phyloP scores from a whole-genome alignment of 2,329 filamentous ascomycete genomes.

The Botrytis fabae region DNA sequence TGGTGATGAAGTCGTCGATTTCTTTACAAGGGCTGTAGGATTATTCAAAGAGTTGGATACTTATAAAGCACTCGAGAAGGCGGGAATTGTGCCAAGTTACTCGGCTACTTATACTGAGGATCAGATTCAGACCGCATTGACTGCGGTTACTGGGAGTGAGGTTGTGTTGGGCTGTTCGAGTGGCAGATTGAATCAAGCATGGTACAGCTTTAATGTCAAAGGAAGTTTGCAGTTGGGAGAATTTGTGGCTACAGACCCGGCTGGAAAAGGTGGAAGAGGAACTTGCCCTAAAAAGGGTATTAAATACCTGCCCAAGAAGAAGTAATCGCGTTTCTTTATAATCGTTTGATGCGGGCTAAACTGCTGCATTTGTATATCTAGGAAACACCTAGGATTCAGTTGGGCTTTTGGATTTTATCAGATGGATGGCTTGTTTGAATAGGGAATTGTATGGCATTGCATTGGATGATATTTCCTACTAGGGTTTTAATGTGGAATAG shows the following conservation, averaged over 20 bases:
- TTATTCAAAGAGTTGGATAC: constrained; percentile 55
- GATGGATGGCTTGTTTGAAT: background rate
- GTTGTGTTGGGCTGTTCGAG: constrained; percentile 49
- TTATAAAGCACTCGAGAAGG: constrained; percentile 44
- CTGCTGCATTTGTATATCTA: background rate
- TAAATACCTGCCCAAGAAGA: constrained; percentile 28
- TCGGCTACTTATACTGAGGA: constrained; percentile 44
- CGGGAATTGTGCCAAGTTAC: constrained; percentile 55
- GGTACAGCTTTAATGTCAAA: constrained; percentile 44
- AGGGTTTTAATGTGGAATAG: background rate
- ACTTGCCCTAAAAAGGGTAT: constrained; percentile 28
- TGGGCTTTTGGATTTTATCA: background rate
- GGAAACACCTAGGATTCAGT: background rate
- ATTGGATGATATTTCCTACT: background rate
- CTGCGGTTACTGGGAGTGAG: constrained; percentile 46
- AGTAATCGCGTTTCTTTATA: background rate
- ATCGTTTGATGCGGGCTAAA: background rate
- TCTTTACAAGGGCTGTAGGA: constrained; percentile 63
- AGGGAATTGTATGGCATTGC: background rate
- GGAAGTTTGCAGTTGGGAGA: constrained; percentile 29
- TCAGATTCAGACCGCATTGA: constrained; percentile 46
- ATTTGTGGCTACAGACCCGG: constrained; percentile 28
- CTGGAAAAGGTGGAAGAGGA: constrained; percentile 26
- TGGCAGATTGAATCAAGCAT: constrained; percentile 50
- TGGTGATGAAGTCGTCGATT: constrained; percentile 66